These are phyloP conservation scores for Talaromyces sp. DNA, from an alignment of 2,329 filamentous ascomycete genomes.

Conservation along the genomic window DNA sequence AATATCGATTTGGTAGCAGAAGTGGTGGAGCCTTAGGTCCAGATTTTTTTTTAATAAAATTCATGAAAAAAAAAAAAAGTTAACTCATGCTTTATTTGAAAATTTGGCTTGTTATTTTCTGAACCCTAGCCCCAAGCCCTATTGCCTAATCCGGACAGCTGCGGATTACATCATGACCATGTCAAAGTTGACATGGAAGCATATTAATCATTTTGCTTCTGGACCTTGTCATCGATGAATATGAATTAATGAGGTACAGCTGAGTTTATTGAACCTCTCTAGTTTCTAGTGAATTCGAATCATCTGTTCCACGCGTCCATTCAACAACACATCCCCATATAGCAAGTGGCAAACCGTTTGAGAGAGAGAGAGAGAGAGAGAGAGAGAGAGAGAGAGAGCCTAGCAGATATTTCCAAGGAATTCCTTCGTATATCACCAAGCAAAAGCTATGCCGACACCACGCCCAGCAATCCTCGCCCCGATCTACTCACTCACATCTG, in stretches of 20 bases:
- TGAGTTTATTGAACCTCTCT: background rate
- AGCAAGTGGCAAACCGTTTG: background rate
- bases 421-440: background rate
- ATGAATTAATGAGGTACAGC: background rate
- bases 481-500: slow-evolving; percentile 23
- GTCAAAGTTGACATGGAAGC: background rate
- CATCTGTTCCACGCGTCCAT: background rate
- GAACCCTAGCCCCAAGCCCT: slow-evolving; percentile 3
- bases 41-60: background rate
- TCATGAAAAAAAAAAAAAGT: background rate
- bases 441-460: slow-evolving; percentile 9
- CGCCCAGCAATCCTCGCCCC: slow-evolving; percentile 20
- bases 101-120: background rate
- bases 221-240: background rate
- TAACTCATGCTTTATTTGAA: background rate
- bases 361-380: background rate
- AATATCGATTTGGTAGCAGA: background rate
- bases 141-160: background rate
- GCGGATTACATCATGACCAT: slow-evolving; percentile 4
- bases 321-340: background rate
- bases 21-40: background rate
- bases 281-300: background rate
- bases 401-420: background rate
- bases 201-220: background rate
- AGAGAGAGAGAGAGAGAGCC: background rate